Conservation (phyloP, 1,139 yeast species). For the Pichia sp. region DNA sequence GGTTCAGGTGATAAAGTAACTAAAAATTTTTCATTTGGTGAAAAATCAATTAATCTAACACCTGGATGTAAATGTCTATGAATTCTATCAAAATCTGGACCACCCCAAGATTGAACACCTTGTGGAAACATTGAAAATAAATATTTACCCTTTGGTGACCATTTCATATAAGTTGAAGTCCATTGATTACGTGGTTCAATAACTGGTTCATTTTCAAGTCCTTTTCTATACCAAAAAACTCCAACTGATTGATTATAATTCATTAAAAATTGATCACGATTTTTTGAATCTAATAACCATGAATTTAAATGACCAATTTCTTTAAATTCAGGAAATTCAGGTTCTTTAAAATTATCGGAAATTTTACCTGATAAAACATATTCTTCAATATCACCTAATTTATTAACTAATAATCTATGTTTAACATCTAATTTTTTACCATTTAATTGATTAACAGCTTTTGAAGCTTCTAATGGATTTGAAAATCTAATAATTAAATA, state of each 20-base stretch:
- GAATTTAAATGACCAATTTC: slow-evolving; percentile 77
- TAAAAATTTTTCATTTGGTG: slow-evolving; percentile 86
- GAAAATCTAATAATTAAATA: slow-evolving; percentile 82
- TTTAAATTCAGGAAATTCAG: slow-evolving; percentile 62
- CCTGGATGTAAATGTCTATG: slow-evolving; percentile 83
- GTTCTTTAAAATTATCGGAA: slow-evolving; percentile 60
- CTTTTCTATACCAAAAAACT: slow-evolving; percentile 80
- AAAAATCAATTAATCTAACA: slow-evolving; percentile 84
- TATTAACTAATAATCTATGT: slow-evolving; percentile 84
- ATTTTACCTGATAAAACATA: slow-evolving; percentile 66
- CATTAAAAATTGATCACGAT: slow-evolving; percentile 84
- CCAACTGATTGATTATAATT: slow-evolving; percentile 81
- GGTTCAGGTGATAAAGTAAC: slow-evolving; percentile 90
- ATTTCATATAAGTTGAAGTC: slow-evolving; percentile 82
- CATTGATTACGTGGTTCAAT: slow-evolving; percentile 77
- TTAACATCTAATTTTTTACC: slow-evolving; percentile 90
- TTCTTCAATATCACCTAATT: slow-evolving; percentile 77
- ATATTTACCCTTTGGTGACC: slow-evolving; percentile 92
- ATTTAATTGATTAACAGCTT: slow-evolving; percentile 75
- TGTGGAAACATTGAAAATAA: slow-evolving; percentile 86
- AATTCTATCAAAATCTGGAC: slow-evolving; percentile 66
- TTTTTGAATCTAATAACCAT: slow-evolving; percentile 86
- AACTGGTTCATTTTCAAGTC: slow-evolving; percentile 68
- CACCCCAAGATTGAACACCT: slow-evolving; percentile 98
- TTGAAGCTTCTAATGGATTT: slow-evolving; percentile 59